Percentiles rank a stretch among this genome's conserved stretches.
These are phyloP conservation scores for Barbarea vulgaris DNA, from an alignment of 345 rosid genomes.

Conservation along the genomic window DNA sequence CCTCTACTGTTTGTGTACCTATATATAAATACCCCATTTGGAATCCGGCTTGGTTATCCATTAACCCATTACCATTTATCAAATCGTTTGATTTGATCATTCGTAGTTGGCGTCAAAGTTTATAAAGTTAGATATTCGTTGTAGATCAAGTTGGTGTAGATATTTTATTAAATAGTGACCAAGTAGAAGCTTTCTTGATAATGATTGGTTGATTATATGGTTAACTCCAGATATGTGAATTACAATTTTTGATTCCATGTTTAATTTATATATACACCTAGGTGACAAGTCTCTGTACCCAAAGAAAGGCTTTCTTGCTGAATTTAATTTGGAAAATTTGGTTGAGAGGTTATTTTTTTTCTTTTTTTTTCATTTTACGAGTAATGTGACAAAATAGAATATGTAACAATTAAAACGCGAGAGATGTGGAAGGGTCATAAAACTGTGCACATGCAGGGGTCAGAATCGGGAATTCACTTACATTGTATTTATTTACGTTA, in stretches of 20 bases:
- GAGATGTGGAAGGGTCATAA: too few relatives aligned
- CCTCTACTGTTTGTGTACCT: neutral
- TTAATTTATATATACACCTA: too few relatives aligned
- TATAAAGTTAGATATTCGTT: neutral
- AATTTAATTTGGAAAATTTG: too few relatives aligned
- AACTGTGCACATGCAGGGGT: too few relatives aligned
- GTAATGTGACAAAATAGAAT: too few relatives aligned
- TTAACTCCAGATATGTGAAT: neutral
- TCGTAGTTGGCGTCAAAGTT: neutral
- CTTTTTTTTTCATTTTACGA: too few relatives aligned
- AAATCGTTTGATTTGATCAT: neutral
- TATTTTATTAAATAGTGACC: neutral
- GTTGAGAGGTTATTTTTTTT: too few relatives aligned
- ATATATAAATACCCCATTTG: neutral
- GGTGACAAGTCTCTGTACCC: too few relatives aligned
- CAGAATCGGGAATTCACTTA: too few relatives aligned
- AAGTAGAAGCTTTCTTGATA: neutral
- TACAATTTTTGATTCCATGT: neutral
- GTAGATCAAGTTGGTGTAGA: neutral
- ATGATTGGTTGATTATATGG: neutral
- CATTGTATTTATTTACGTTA: too few relatives aligned
- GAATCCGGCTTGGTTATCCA: neutral
- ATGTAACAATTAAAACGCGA: too few relatives aligned
- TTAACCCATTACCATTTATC: neutral
- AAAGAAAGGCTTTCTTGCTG: too few relatives aligned